Evolutionary conservation across 2,329 filamentous ascomycete genomes (phyloP).

Genomic region (Colletotrichum siamense): DNA sequence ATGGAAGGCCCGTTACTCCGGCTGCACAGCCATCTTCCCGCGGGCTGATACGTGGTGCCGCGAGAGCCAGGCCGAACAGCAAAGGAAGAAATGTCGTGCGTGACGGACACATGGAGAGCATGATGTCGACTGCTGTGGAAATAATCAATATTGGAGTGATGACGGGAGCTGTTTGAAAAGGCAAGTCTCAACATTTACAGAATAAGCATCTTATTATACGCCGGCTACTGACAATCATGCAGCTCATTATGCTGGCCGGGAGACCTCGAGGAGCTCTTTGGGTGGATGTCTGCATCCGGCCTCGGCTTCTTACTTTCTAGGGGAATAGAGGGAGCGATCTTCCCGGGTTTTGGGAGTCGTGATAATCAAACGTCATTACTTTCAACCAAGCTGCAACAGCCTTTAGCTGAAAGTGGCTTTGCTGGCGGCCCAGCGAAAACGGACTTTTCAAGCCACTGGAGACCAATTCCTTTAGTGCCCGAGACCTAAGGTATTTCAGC

Average conservation of each 20-base stretch:
- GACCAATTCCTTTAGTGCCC: neutral
- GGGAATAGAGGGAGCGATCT: neutral
- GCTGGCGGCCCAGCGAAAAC: neutral
- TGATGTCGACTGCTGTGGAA: neutral
- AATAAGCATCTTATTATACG: neutral
- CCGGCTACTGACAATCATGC: neutral
- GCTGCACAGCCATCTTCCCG: neutral
- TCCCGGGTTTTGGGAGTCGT: neutral
- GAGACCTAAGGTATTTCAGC: neutral
- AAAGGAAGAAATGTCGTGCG: neutral
- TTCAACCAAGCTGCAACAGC: neutral
- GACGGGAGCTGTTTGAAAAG: neutral
- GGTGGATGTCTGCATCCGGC: neutral
- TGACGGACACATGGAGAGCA: neutral
- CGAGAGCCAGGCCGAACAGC: neutral
- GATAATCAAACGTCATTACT: neutral
- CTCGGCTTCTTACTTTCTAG: neutral
- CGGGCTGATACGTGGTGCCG: neutral
- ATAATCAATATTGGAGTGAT: neutral
- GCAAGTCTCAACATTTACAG: neutral
- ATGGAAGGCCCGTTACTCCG: neutral
- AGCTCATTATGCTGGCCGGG: neutral
- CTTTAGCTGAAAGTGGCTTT: neutral
- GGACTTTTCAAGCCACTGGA: neutral
- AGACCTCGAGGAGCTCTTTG: neutral